A percentile compares a stretch with the other conserved stretches of the same genome.
These are phyloP conservation scores for Aegle marmelos DNA, from an alignment of 345 rosid species.

Conservation along the genomic window DNA sequence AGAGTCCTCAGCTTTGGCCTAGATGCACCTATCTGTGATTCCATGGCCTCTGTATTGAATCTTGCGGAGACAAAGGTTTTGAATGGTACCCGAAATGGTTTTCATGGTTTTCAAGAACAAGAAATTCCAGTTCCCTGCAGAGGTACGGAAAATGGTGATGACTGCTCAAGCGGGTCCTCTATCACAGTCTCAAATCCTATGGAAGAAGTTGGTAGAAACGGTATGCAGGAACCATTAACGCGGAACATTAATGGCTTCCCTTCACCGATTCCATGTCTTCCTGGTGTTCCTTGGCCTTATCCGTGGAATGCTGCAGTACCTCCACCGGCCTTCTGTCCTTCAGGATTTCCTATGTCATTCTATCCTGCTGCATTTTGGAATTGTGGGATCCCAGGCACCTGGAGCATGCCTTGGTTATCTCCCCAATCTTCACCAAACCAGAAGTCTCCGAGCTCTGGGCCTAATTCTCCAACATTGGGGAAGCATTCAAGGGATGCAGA, in stretches of 20 bases:
- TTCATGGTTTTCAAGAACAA: constrained; percentile 28
- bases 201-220: constrained; percentile 28
- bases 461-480: constrained; percentile 51
- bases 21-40: constrained; percentile 50
- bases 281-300: constrained; percentile 82
- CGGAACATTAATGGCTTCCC: constrained; percentile 49
- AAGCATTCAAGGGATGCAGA: constrained; percentile 71
- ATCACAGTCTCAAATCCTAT: constrained; percentile 38
- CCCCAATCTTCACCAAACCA: constrained; percentile 47
- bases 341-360: constrained; percentile 60
- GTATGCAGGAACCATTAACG: constrained; percentile 28
- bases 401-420: constrained; percentile 61
- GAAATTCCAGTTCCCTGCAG: constrained; percentile 21
- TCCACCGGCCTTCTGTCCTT: constrained; percentile 59
- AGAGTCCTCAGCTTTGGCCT: constrained; percentile 63
- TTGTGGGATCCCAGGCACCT: constrained; percentile 39
- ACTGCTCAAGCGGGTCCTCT: constrained; percentile 53
- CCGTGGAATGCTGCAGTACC: constrained; percentile 61
- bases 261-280: constrained; percentile 44
- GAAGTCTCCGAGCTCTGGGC: constrained; percentile 33
- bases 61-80: constrained; percentile 41
- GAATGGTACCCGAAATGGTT: constrained; percentile 42
- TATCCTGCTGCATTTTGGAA: constrained; percentile 64
- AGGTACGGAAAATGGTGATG: constrained; percentile 54
- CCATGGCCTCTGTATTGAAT: constrained; percentile 47